Evolutionary conservation across 1,284 basidiomycete species (phyloP).

Genomic region (Mrakiaceae sp.): DNA sequence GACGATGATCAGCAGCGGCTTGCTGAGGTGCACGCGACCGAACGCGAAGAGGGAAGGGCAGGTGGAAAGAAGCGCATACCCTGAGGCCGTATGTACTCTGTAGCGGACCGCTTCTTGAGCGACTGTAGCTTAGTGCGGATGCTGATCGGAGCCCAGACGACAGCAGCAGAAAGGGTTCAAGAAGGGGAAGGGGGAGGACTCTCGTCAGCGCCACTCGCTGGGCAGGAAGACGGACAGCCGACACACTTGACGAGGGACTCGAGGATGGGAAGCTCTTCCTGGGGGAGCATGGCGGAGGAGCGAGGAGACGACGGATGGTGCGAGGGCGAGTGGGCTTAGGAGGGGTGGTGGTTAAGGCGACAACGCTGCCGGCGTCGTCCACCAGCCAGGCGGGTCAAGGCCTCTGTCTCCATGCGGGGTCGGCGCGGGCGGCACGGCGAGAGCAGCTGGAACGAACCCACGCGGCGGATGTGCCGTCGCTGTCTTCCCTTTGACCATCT

Average conservation of each 20-base stretch:
- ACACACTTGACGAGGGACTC: constrained; percentile 84
- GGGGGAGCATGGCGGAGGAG: constrained; percentile 30
- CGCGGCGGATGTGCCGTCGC: no score
- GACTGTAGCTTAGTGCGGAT: constrained; percentile 36
- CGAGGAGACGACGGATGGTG: no score
- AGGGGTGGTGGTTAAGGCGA: no score
- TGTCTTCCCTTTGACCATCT: no score
- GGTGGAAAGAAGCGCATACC: constrained; percentile 20
- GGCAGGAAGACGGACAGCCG: not conserved
- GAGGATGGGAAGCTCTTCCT: constrained; percentile 73
- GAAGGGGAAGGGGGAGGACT: constrained; percentile 8
- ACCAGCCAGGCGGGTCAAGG: no score
- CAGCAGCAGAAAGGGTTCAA: not conserved
- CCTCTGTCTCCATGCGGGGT: no score
- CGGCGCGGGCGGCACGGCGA: no score
- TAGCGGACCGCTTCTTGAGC: constrained; percentile 42
- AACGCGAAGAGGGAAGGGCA: not conserved
- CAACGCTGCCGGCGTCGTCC: no score
- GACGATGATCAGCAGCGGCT: constrained; percentile 70
- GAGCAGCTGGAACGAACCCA: no score
- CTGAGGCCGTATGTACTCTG: constrained; percentile 34
- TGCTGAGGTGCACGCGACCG: constrained; percentile 25
- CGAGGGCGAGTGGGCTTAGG: no score
- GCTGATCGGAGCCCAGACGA: not conserved
- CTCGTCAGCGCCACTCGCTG: not conserved